Conservation (phyloP, 2,329 filamentous ascomycete species). For the Dactylonectria estremocensis region DNA sequence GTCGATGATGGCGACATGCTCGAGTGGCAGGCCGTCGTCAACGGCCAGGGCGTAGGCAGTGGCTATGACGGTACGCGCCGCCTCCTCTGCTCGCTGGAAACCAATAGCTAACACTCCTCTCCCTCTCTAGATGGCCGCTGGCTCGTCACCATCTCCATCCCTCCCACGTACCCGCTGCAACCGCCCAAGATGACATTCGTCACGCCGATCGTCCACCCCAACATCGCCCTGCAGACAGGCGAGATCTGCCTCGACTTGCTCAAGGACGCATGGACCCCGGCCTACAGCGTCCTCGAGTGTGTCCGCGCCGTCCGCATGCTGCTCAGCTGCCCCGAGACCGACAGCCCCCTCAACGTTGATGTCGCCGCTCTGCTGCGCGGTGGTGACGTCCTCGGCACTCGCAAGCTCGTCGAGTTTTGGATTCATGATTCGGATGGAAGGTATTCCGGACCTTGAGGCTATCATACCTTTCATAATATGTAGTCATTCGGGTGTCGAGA, state of each 20-base stretch:
- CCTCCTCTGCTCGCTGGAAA: background rate
- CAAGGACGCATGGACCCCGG: slow-evolving; percentile 84
- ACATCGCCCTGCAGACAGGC: slow-evolving; percentile 79
- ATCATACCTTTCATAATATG: background rate
- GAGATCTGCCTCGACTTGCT: slow-evolving; percentile 96
- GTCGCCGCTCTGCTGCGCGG: slow-evolving; percentile 78
- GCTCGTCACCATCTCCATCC: slow-evolving; percentile 84
- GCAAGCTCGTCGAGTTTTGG: slow-evolving; percentile 81
- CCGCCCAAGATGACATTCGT: slow-evolving; percentile 85
- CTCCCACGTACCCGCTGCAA: slow-evolving; percentile 81
- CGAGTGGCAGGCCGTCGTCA: slow-evolving; percentile 73
- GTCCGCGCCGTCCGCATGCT: slow-evolving; percentile 82
- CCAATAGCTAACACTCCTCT: slow-evolving; percentile 1
- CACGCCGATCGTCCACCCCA: slow-evolving; percentile 90
- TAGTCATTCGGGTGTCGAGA: background rate
- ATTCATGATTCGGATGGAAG: slow-evolving; percentile 60
- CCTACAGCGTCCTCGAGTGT: slow-evolving; percentile 84
- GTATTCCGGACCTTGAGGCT: slow-evolving; percentile 54
- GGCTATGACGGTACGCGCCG: slow-evolving; percentile 69
- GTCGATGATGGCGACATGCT: slow-evolving; percentile 69
- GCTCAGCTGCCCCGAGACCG: slow-evolving; percentile 74
- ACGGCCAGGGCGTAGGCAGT: slow-evolving; percentile 68
- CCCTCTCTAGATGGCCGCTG: slow-evolving; percentile 76
- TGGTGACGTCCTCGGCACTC: slow-evolving; percentile 78
- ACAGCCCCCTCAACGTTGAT: slow-evolving; percentile 86